Evolutionary conservation across 371 early-diverging fungal genomes (phyloP), one percentile per base, ranked within the genome.

Genomic region (Lichtheimia hyalospora): DNA sequence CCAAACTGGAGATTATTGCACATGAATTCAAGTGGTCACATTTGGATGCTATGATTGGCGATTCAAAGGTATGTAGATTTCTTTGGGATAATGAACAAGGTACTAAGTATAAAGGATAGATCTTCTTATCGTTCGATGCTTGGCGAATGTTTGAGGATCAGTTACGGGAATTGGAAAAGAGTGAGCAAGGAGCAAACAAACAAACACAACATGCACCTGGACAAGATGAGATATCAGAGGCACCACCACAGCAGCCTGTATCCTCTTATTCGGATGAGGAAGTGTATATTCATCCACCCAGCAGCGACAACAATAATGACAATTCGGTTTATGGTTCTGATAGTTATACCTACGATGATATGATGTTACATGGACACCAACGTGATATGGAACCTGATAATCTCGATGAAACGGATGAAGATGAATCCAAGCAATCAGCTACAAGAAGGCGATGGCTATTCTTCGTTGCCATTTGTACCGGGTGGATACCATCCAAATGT

Each of bases 401-500:
- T 12, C 28, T 68, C 7, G 77, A 83, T 24, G 81, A 67, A n/a
- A 72, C 77, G 3, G 77, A 77, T 14, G 68, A 77, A 55, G 69
- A 81, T 66, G 73, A 70, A 15, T 56, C 60, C 15, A 60, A 55
- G 21, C 49, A 60, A 69, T 67, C 84, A 62, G 55, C 66, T 14
- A 80, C 69, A 4, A 80, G 90, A 55, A 77, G 76, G 40, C 79
- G 85, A 53, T 97, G 98, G 98, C 70, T 96, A 5, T 82, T 77
- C 51, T 78, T 89, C 64, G 92, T 93, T 2, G 92, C 89, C 88
- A 64, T 78, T n/a, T 64, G 89, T 34, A 97, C 98, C 0, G 94
- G 91, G 89, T 95, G 93, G 90, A 83, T 94, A 25, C 95, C 94
- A 4, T 74, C 84, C 42, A 79, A 70, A 16, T 82, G 80, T 50